Base-by-base conservation (phyloP, 176 grass and related monocot species). In the Themeda triandra region DNA sequence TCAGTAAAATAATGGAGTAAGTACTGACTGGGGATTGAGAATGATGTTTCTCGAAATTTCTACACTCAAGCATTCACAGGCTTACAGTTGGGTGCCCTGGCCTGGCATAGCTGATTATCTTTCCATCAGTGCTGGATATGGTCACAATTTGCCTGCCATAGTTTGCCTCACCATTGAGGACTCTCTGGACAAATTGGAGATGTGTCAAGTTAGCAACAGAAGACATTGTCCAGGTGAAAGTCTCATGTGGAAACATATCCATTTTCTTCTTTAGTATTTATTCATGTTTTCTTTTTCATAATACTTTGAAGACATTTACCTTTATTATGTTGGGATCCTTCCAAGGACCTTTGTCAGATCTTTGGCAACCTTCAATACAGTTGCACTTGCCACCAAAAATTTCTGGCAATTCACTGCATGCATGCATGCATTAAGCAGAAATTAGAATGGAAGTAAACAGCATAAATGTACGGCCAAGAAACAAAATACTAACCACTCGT, bases 341-440 rank as follows among this genome's bases (percentile, higher is more conserved):
- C 96, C 96, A 99, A 75, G 96, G 96, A 70, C 96, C 96, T 83
- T 87, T 85, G 83, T 95, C 93, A 82, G 96, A 99, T 90, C 80
- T 94, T 69, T 90, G 84, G 56, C 96, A 99, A 64, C 96, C 93
- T 79, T 89, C 93, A 31, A 74, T 69, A 79, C 96, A 99, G 27
- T 87, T 96, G 87, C 96, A 99, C 85, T 82, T 87, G 27, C 96
- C 96, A 67, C 96, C 93, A 81, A 99, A 63, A 89, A 99, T 89
- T 75, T 99, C 86, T 62, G 96, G 96, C 71, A 99, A 82, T 76
- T 99, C 88, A 87, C 96, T 99, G 83, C 63, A 89, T 99, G 83
- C 63, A 89, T 76, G 74, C 31, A 75, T 73, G 73, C 56, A 36
- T 27, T 8, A 31, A 44, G 84, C 51, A 79, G 6, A 89, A 78